Percentiles rank a stretch among this genome's conserved stretches.
These are phyloP conservation scores for Podila epigama DNA, from an alignment of 192 early-diverging fungal genomes.

Conservation along the genomic window DNA sequence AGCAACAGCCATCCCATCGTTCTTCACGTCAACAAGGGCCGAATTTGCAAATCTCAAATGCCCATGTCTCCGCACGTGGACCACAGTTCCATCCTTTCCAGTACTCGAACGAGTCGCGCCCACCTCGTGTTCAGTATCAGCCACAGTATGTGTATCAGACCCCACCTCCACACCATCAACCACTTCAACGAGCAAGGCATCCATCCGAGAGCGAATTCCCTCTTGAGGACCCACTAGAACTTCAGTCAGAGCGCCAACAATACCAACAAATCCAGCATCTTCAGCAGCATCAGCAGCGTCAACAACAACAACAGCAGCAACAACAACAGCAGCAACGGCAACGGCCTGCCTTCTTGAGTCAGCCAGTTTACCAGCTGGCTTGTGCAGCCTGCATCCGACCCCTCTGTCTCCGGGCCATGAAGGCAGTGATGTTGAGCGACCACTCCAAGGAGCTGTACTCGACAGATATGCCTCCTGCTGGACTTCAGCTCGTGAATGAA, in stretches of 20 bases:
- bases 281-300: background rate
- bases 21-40: too few species aligned
- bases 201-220: too few species aligned
- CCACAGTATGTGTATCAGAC: too few species aligned
- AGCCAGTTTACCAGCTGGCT: slow-evolving; percentile 45
- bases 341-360: slow-evolving; percentile 31
- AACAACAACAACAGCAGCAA: background rate
- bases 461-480: slow-evolving; percentile 42
- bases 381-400: slow-evolving; percentile 42
- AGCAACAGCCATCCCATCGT: background rate
- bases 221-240: too few species aligned
- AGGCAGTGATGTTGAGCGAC: slow-evolving; percentile 47
- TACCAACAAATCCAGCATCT: background rate
- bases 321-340: background rate
- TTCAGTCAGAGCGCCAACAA: too few species aligned
- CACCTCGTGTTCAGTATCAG: too few species aligned
- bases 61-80: too few species aligned
- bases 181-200: background rate
- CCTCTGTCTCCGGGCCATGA: slow-evolving; percentile 37
- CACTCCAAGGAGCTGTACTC: slow-evolving; percentile 47
- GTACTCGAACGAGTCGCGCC: too few species aligned
- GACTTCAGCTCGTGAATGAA: slow-evolving; percentile 40
- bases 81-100: too few species aligned
- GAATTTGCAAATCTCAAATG: too few species aligned
- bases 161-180: background rate